Percentiles rank a stretch among this genome's conserved stretches.
These are phyloP conservation scores for Trichosporon sp. DNA, from an alignment of 1,284 basidiomycete species.

Conservation along the genomic window DNA sequence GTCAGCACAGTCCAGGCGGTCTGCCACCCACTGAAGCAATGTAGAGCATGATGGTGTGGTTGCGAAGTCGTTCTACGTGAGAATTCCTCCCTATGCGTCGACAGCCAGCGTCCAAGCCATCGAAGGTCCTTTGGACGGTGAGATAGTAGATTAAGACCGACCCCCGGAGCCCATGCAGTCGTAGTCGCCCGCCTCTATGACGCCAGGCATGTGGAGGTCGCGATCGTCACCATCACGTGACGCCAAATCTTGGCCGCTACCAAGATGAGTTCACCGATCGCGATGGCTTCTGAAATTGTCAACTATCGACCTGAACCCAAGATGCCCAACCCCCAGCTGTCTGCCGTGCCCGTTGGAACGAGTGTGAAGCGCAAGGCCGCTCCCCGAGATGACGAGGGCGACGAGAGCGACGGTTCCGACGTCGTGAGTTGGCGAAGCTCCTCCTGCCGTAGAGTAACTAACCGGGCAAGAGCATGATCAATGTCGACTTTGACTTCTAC, in stretches of 20 bases:
- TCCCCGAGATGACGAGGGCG: constrained; percentile 49
- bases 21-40: constrained; percentile 46
- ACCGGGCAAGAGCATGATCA: constrained; percentile 63
- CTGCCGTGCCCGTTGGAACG: constrained; percentile 29
- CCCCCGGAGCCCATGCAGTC: not conserved
- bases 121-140: not conserved
- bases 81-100: not conserved
- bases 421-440: constrained; percentile 38
- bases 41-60: constrained; percentile 41
- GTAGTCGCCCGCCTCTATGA: not conserved
- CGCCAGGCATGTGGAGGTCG: constrained; percentile 12
- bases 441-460: not conserved
- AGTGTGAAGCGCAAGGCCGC: constrained; percentile 48
- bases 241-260: constrained; percentile 3
- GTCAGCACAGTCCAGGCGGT: not conserved
- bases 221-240: constrained; percentile 13
- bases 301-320: not conserved
- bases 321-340: constrained; percentile 34
- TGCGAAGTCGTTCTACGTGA: not conserved
- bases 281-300: not conserved
- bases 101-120: not conserved
- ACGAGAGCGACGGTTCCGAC: constrained; percentile 48
- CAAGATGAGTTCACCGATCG: not conserved
- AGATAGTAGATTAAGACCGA: not conserved
- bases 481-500: constrained; percentile 92